phyloP scores from a whole-genome alignment of 495 filamentous ascomycete genomes.

The Hypomontagnella submonticulosa region DNA sequence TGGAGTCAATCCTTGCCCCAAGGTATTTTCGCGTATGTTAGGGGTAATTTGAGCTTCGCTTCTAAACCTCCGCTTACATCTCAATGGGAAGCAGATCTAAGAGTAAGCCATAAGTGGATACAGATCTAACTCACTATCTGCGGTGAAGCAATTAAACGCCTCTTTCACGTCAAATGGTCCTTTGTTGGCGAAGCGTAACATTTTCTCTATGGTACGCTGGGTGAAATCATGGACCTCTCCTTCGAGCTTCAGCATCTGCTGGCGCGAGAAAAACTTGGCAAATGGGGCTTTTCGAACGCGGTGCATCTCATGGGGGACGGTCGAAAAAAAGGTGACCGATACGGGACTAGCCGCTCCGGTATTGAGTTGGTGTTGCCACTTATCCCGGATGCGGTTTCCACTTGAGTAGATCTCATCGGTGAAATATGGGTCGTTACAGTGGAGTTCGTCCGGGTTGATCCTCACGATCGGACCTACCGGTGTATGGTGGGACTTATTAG shows the following conservation, averaged over 20 bases:
- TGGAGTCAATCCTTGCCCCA: not conserved
- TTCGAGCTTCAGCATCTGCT: conserved; percentile 54
- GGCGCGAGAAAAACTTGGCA: conserved; percentile 60
- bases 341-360: conserved; percentile 15
- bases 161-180: conserved; percentile 48
- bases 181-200: conserved; percentile 47
- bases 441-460: conserved; percentile 64
- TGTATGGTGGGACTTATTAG: conserved; percentile 1
- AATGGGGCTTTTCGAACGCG: conserved; percentile 47
- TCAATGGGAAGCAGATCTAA: too few relatives aligned
- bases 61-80: too few relatives aligned
- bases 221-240: conserved; percentile 59
- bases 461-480: conserved; percentile 62
- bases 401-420: conserved; percentile 60
- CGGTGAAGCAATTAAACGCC: conserved; percentile 54
- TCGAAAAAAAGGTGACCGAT: conserved; percentile 11
- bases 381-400: conserved; percentile 48
- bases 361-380: conserved; percentile 48
- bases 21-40: not conserved
- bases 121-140: conserved; percentile 34
- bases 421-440: conserved; percentile 61
- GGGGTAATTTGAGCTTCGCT: too few relatives aligned
- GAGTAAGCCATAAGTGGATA: too few relatives aligned
- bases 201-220: conserved; percentile 49
- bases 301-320: conserved; percentile 50